Evolutionary conservation across 805 yeast species (phyloP).

Genomic region (Starmerella gropengiesseri): DNA sequence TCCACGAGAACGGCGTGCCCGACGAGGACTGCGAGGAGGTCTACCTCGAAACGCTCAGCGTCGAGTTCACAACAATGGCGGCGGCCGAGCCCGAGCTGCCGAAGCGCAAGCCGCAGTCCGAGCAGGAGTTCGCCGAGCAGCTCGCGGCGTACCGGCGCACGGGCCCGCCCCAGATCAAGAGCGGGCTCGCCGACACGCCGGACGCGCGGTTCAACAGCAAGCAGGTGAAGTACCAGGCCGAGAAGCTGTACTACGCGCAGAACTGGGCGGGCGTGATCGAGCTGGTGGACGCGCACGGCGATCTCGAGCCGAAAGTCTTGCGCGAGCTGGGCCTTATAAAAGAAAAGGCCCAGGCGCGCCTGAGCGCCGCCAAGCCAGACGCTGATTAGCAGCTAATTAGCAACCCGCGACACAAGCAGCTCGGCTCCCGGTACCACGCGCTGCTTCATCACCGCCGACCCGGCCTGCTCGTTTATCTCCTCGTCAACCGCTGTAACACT

Average conservation of each 20-base stretch:
- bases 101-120: conserved; percentile 58
- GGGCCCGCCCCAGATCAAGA: conserved; percentile 41
- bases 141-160: conserved; percentile 36
- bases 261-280: conserved; percentile 44
- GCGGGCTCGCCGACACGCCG: conserved; percentile 3
- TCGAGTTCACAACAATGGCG: conserved; percentile 15
- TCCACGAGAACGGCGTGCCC: conserved; percentile 70
- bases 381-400: background rate
- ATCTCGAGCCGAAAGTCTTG: conserved; percentile 34
- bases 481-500: conserved; percentile 67
- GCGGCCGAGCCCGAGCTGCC: conserved; percentile 19
- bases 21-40: conserved; percentile 78
- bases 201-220: conserved; percentile 26
- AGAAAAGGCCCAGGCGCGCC: conserved; percentile 37
- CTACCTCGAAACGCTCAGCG: conserved; percentile 42
- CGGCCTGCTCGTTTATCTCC: conserved; percentile 30
- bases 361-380: too few species aligned
- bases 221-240: conserved; percentile 47
- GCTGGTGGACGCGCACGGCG: conserved; percentile 30
- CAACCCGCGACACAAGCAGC: conserved; percentile 25
- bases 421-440: conserved; percentile 38
- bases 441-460: conserved; percentile 28
- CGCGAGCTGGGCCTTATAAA: conserved; percentile 32
- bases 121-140: conserved; percentile 51
- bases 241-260: conserved; percentile 47